Evolutionary conservation across 2,329 filamentous ascomycete genomes (phyloP).

Genomic region (Epichloe hybrida): DNA sequence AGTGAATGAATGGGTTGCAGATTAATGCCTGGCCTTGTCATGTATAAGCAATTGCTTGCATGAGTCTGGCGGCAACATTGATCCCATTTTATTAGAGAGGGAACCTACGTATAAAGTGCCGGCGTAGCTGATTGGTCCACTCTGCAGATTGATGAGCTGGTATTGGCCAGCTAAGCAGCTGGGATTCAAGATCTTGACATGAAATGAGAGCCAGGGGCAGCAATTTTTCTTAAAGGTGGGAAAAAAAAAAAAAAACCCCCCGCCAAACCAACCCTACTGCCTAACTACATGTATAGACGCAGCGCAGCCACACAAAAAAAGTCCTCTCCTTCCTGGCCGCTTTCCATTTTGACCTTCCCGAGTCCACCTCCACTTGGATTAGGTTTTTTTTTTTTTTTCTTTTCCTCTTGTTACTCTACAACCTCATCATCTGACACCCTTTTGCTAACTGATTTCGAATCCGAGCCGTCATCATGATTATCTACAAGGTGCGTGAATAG

Average conservation of each 20-base stretch:
- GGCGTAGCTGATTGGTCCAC: too few species aligned
- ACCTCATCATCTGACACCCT: conserved; percentile 7
- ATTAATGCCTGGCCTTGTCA: too few species aligned
- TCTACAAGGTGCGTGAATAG: conserved; percentile 47
- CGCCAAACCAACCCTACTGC: not conserved
- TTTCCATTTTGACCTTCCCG: not conserved
- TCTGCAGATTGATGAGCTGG: not conserved
- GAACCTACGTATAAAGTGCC: too few species aligned
- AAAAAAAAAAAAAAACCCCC: not conserved
- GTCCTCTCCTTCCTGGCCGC: not conserved
- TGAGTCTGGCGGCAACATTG: too few species aligned
- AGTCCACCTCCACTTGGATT: not conserved
- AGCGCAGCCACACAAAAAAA: not conserved
- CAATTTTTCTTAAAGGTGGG: not conserved
- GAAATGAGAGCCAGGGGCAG: not conserved
- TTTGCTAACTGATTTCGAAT: conserved; percentile 6
- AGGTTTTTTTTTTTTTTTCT: not conserved
- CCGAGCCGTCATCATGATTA: conserved; percentile 53
- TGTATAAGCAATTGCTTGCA: too few species aligned
- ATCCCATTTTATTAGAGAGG: too few species aligned
- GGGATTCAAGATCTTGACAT: not conserved
- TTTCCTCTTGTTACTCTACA: conserved; percentile 4
- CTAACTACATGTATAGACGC: not conserved
- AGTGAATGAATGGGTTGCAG: too few species aligned
- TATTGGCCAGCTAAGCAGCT: not conserved